phyloP scores from a whole-genome alignment of 305 asterid genomes.

The Rubia tinctorum region DNA sequence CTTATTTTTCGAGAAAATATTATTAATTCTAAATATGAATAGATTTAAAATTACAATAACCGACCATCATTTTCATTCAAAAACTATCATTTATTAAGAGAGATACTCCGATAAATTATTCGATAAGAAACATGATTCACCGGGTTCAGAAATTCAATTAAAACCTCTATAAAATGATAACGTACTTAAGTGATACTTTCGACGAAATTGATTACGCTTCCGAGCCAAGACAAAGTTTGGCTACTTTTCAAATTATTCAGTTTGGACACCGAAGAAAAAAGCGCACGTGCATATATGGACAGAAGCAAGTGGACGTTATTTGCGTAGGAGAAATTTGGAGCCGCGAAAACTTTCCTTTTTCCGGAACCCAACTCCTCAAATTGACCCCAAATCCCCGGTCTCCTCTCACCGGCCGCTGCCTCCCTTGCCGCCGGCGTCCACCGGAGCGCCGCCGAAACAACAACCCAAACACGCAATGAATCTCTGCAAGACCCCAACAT shows the following conservation, averaged over 20 bases:
- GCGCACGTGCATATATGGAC: neutral
- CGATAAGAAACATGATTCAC: no score
- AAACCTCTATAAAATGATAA: no score
- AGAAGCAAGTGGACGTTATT: slow-evolving; percentile 1
- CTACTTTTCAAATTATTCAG: neutral
- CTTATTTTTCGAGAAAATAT: no score
- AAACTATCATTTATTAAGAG: no score
- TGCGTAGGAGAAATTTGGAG: neutral
- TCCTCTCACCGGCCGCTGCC: neutral
- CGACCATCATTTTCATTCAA: no score
- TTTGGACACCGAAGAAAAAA: neutral
- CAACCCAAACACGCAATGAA: neutral
- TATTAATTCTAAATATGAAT: no score
- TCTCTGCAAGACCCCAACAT: slow-evolving; percentile 38
- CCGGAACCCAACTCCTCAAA: neutral
- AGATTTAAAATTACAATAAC: no score
- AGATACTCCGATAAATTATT: no score
- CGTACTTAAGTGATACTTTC: no score
- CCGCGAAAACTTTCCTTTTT: slow-evolving; percentile 4
- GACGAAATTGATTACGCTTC: neutral
- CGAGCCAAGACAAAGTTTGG: neutral
- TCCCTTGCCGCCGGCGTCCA: neutral
- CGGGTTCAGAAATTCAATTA: no score
- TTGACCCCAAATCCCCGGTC: neutral
- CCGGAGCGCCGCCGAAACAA: neutral